Conservation (phyloP, 352 stramenopile species). For the Ophiocytium majus region DNA sequence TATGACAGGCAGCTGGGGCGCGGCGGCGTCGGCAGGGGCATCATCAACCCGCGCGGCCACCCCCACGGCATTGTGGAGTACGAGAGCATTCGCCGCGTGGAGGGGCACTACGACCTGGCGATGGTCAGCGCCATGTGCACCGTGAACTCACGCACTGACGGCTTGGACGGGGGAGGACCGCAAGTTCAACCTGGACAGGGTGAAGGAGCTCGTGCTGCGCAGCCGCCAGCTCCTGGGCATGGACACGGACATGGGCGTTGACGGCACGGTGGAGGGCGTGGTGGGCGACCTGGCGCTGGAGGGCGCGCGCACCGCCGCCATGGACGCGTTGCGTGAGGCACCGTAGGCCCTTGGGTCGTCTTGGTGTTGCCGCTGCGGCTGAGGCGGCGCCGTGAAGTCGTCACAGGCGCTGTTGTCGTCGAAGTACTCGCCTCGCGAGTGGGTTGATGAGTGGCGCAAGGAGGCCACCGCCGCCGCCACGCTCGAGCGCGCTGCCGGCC, state of each 20-base stretch:
- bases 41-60: background rate
- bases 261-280: background rate
- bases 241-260: background rate
- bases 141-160: background rate
- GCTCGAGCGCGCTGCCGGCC: background rate
- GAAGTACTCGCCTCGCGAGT: no score
- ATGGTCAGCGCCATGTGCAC: background rate
- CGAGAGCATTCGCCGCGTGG: background rate
- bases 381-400: no score
- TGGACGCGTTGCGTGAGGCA: background rate
- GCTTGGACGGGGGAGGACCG: background rate
- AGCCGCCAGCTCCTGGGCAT: background rate
- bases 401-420: no score
- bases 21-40: background rate
- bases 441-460: background rate
- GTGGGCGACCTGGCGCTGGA: background rate
- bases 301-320: no score
- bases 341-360: no score
- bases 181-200: background rate
- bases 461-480: background rate
- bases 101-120: background rate
- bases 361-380: no score
- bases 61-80: background rate
- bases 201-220: background rate
- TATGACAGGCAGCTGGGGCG: background rate